Conservation (phyloP, 2,329 filamentous ascomycete species). For the Fusarium sp. region DNA sequence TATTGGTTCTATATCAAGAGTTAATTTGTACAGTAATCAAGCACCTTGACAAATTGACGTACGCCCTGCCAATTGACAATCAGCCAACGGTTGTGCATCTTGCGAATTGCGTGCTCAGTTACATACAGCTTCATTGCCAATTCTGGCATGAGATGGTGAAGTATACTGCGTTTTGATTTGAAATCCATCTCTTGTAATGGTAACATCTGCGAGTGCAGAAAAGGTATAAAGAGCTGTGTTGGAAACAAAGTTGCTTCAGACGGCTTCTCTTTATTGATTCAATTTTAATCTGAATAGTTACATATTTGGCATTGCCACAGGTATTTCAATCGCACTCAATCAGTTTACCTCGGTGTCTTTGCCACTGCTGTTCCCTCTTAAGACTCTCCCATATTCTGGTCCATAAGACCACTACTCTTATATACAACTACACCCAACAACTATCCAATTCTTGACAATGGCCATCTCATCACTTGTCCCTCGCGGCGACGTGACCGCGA, state of each 20-base stretch:
- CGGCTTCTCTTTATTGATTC: neutral
- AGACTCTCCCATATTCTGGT: neutral
- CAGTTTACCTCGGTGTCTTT: conserved; percentile 1
- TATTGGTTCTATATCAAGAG: neutral
- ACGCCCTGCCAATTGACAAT: conserved; percentile 36
- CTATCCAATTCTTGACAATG: conserved; percentile 45
- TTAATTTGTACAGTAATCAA: conserved; percentile 37
- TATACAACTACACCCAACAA: neutral
- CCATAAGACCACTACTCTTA: neutral
- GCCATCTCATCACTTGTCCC: conserved; percentile 56
- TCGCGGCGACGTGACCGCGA: conserved; percentile 70
- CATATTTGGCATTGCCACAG: neutral
- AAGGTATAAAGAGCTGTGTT: conserved; percentile 32
- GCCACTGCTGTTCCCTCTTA: neutral
- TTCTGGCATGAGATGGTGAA: conserved; percentile 25
- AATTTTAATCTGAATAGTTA: neutral
- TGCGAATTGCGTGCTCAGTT: conserved; percentile 42
- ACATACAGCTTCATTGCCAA: conserved; percentile 28
- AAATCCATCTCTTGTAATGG: conserved; percentile 38
- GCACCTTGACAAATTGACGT: conserved; percentile 38
- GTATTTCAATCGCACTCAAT: neutral
- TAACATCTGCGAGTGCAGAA: neutral
- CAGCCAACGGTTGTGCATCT: conserved; percentile 33
- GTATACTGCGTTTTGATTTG: conserved; percentile 40
- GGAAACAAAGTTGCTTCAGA: conserved; percentile 8